A percentile compares a stretch with the other conserved stretches of the same genome.
phyloP scores from a whole-genome alignment of 2,329 filamentous ascomycete genomes.

The Juglanconis sp. region DNA sequence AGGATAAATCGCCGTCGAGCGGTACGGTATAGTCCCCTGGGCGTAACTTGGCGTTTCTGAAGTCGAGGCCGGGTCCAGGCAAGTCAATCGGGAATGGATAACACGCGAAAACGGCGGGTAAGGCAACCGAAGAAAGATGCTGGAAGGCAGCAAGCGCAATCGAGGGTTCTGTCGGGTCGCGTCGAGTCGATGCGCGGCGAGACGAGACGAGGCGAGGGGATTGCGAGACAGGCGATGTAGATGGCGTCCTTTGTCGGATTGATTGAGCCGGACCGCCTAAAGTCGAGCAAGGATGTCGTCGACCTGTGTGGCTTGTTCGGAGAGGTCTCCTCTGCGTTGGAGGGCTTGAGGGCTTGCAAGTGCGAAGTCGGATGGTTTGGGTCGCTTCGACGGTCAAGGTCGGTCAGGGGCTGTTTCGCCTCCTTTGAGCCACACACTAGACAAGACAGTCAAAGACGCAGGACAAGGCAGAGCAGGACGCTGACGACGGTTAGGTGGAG shows the following conservation, averaged over 20 bases:
- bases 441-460: not conserved
- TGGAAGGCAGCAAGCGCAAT: not conserved
- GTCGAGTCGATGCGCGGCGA: not conserved
- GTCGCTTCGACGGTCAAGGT: not conserved
- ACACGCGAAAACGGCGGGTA: not conserved
- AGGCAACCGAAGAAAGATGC: not conserved
- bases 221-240: not conserved
- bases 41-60: not conserved
- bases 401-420: slow-evolving; percentile 12
- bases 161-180: not conserved
- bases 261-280: not conserved
- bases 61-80: not conserved
- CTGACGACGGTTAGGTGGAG: too few relatives aligned
- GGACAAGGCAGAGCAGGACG: not conserved
- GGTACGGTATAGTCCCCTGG: not conserved
- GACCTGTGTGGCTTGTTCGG: too few relatives aligned
- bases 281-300: too few relatives aligned
- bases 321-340: too few relatives aligned
- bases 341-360: not conserved
- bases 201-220: not conserved
- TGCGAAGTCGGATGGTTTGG: not conserved
- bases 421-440: slow-evolving; percentile 1
- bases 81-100: not conserved
- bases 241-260: not conserved
- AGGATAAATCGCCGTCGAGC: not conserved